These are phyloP conservation scores for Cordyceps fumosorosea DNA, from an alignment of 2,329 filamentous ascomycete species.

Conservation along the genomic window DNA sequence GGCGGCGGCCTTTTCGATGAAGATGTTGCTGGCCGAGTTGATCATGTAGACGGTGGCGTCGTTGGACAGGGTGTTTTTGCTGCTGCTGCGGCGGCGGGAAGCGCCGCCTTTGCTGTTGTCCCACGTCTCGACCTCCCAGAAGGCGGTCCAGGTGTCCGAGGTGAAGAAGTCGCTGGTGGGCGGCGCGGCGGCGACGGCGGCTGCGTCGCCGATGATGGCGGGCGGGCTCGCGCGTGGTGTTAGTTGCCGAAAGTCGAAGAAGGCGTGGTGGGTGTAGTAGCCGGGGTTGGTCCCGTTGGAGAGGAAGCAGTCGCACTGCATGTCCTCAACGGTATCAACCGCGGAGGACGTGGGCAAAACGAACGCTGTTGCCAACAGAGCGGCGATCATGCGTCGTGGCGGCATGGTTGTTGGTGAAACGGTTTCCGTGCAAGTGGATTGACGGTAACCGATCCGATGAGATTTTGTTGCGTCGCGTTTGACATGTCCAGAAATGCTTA, in stretches of 20 bases:
- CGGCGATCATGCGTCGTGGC: neutral
- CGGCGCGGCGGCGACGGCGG: slow-evolving; percentile 22
- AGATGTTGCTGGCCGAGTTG: slow-evolving; percentile 39
- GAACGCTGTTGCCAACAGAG: neutral
- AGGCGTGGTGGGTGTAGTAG: slow-evolving; percentile 40
- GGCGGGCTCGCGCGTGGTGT: slow-evolving; percentile 32
- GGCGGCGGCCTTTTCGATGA: slow-evolving; percentile 35
- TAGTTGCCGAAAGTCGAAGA: slow-evolving; percentile 44
- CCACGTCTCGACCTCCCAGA: slow-evolving; percentile 24
- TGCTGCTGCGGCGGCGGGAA: neutral
- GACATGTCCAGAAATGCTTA: neutral
- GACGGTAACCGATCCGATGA: neutral
- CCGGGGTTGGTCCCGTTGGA: slow-evolving; percentile 37
- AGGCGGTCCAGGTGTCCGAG: slow-evolving; percentile 26
- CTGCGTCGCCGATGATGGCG: slow-evolving; percentile 22
- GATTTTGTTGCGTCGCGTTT: neutral
- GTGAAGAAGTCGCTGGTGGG: slow-evolving; percentile 35
- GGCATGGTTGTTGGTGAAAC: neutral
- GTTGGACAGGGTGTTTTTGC: slow-evolving; percentile 18
- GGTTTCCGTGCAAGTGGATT: neutral
- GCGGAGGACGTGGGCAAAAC: neutral
- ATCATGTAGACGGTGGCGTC: slow-evolving; percentile 29
- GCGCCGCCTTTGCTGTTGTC: slow-evolving; percentile 11
- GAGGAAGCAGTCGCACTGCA: slow-evolving; percentile 40
- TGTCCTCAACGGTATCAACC: slow-evolving; percentile 19